Evolutionary conservation across 495 filamentous ascomycete genomes (phyloP).

Genomic region (Penicillium manginii): DNA sequence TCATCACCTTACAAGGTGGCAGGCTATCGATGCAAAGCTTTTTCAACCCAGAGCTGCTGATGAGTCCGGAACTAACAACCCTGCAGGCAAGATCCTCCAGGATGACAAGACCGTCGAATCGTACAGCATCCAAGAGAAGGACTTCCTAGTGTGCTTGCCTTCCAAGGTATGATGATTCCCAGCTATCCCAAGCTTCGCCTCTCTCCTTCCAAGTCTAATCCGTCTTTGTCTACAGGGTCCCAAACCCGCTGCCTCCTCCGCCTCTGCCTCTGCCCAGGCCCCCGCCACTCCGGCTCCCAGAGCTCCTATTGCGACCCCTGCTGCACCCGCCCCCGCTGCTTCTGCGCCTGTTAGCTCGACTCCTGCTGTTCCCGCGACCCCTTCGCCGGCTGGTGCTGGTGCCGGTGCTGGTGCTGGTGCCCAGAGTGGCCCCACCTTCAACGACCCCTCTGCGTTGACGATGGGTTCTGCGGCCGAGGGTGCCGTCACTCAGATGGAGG

Average conservation of each 20-base stretch:
- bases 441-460: slow-evolving; percentile 79
- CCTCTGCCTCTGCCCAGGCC: slow-evolving; percentile 43
- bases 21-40: background rate
- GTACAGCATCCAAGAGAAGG: slow-evolving; percentile 99
- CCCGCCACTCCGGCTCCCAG: slow-evolving; percentile 61
- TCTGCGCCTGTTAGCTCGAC: slow-evolving; percentile 56
- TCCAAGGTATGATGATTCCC: slow-evolving; percentile 68
- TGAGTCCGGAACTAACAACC: slow-evolving; percentile 5
- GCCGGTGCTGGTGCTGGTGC: slow-evolving; percentile 60
- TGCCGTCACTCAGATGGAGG: slow-evolving; percentile 94
- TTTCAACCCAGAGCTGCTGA: background rate
- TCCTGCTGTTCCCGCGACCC: slow-evolving; percentile 66
- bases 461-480: slow-evolving; percentile 79
- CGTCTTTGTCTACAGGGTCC: slow-evolving; percentile 52
- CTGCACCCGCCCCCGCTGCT: slow-evolving; percentile 70
- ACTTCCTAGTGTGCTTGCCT: slow-evolving; percentile 96
- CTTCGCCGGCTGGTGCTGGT: slow-evolving; percentile 66
- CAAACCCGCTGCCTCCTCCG: slow-evolving; percentile 65
- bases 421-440: slow-evolving; percentile 55
- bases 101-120: slow-evolving; percentile 94
- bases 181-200: background rate
- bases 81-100: slow-evolving; percentile 90
- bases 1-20: background rate
- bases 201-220: slow-evolving; percentile 10
- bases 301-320: slow-evolving; percentile 51